Conservation (phyloP, 768 basidiomycete species). For the Floccularia luteovirens region DNA sequence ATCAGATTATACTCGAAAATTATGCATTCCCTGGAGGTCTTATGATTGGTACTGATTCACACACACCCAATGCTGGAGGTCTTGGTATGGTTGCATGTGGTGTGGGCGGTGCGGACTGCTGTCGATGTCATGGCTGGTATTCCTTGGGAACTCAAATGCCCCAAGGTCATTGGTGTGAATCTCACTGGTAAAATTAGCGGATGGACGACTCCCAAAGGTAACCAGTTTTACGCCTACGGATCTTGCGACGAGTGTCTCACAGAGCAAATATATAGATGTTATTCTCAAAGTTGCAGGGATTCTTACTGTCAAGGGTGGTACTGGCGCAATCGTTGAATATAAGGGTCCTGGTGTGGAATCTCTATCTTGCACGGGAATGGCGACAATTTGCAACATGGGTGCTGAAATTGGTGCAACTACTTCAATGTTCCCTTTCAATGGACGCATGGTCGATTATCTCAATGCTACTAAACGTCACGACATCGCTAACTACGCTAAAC, state of each 20-base stretch:
- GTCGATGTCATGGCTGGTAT: slow-evolving; percentile 98
- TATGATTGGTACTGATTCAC: slow-evolving; percentile 99
- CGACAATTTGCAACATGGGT: slow-evolving; percentile 99
- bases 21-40: slow-evolving; percentile 99
- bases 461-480: slow-evolving; percentile 88
- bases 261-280: slow-evolving; percentile 53
- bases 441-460: slow-evolving; percentile 89
- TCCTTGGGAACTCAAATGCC: slow-evolving; percentile 99
- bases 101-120: slow-evolving; percentile 98
- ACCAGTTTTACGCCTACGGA: slow-evolving; percentile 8
- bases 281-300: slow-evolving; percentile 99
- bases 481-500: slow-evolving; percentile 83
- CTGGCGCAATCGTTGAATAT: slow-evolving; percentile 98
- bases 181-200: slow-evolving; percentile 91
- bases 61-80: slow-evolving; percentile 99
- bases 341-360: slow-evolving; percentile 91
- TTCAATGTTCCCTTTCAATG: slow-evolving; percentile 97
- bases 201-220: slow-evolving; percentile 98
- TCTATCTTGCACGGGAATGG: slow-evolving; percentile 98
- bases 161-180: slow-evolving; percentile 98
- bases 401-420: slow-evolving; percentile 99
- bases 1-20: slow-evolving; percentile 98
- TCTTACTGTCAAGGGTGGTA: slow-evolving; percentile 98
- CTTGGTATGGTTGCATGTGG: slow-evolving; percentile 99
- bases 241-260: background rate